Conservation (phyloP, 371 early-diverging fungal genomes). For the Actinomucor elegans region DNA sequence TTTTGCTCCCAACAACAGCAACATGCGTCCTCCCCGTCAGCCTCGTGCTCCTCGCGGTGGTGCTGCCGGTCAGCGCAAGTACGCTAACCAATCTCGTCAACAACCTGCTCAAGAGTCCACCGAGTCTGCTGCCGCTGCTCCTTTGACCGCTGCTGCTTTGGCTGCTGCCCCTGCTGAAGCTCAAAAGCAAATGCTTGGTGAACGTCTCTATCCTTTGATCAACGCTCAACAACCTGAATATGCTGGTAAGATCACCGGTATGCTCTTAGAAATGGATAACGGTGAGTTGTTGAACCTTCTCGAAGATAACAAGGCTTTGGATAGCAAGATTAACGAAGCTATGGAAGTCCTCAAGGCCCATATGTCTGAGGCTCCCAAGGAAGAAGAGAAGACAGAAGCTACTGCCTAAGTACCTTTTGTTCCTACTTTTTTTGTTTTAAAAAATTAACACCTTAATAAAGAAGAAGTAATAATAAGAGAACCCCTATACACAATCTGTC, state of each 20-base stretch:
- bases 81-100: slow-evolving; percentile 42
- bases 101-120: slow-evolving; percentile 35
- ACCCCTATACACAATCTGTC: too few species aligned
- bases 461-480: slow-evolving; percentile 8
- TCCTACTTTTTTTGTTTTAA: slow-evolving; percentile 4
- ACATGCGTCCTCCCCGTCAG: slow-evolving; percentile 48
- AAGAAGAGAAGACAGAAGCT: slow-evolving; percentile 16
- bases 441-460: slow-evolving; percentile 7
- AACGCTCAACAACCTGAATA: slow-evolving; percentile 62
- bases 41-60: slow-evolving; percentile 63
- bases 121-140: slow-evolving; percentile 41
- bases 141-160: slow-evolving; percentile 79
- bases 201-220: slow-evolving; percentile 89
- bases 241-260: slow-evolving; percentile 98
- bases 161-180: slow-evolving; percentile 80
- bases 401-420: slow-evolving; percentile 10
- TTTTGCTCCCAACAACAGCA: slow-evolving; percentile 38
- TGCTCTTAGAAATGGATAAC: slow-evolving; percentile 98
- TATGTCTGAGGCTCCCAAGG: slow-evolving; percentile 22
- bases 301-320: slow-evolving; percentile 74
- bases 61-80: slow-evolving; percentile 56
- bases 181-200: slow-evolving; percentile 96
- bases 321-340: slow-evolving; percentile 84
- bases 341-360: slow-evolving; percentile 73
- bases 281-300: slow-evolving; percentile 88